These are phyloP conservation scores for Ramaria rubella DNA, from an alignment of 768 basidiomycete species.

Conservation along the genomic window DNA sequence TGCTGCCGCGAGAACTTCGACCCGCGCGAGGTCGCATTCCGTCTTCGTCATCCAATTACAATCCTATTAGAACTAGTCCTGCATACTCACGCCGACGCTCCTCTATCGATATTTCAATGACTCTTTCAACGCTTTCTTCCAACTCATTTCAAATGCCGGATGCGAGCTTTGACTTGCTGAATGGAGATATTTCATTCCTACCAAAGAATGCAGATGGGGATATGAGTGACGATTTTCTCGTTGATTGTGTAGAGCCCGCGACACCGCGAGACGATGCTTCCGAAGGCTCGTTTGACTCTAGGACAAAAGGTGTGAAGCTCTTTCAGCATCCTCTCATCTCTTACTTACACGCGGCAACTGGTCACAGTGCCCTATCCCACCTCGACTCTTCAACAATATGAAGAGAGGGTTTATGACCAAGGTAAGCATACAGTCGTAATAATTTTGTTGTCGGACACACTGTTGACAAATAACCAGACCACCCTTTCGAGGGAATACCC, in stretches of 20 bases:
- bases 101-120: conserved; percentile 1
- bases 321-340: too few species aligned
- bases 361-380: too few species aligned
- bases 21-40: neutral
- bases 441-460: too few species aligned
- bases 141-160: neutral
- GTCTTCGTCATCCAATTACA: neutral
- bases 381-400: too few species aligned
- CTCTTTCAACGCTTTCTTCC: conserved; percentile 4
- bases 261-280: neutral
- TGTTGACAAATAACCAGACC: too few species aligned
- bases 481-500: neutral
- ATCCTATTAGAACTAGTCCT: neutral
- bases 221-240: neutral
- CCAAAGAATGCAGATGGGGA: neutral
- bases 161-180: conserved; percentile 5
- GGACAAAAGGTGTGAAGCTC: neutral
- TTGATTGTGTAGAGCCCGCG: neutral
- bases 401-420: too few species aligned
- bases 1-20: neutral
- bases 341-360: too few species aligned
- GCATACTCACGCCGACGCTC: neutral
- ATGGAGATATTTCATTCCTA: conserved; percentile 8
- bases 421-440: too few species aligned
- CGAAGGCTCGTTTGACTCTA: neutral